Conservation (phyloP, 2,329 filamentous ascomycete species). For the Alternaria longipes region DNA sequence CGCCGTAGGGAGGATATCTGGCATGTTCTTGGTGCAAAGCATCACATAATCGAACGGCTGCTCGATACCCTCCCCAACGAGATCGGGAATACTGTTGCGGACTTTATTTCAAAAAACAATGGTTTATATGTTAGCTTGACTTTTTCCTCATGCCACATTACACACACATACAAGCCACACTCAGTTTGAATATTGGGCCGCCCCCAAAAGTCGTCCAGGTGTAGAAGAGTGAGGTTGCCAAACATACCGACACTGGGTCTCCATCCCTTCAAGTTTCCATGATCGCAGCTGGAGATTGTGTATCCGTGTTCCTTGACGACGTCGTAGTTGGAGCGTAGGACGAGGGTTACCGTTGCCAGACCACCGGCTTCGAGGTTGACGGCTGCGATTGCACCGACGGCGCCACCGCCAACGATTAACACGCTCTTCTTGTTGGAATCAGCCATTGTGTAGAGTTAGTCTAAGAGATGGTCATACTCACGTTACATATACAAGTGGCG, state of each 20-base stretch:
- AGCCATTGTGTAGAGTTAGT: conserved; percentile 31
- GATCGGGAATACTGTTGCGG: conserved; percentile 59
- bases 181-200: too few relatives aligned
- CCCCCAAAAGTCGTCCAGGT: too few relatives aligned
- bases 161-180: too few relatives aligned
- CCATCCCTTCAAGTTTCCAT: conserved; percentile 62
- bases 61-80: conserved; percentile 42
- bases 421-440: conserved; percentile 48
- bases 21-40: conserved; percentile 66
- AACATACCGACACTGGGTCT: conserved; percentile 56
- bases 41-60: conserved; percentile 65
- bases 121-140: not conserved
- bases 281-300: conserved; percentile 64
- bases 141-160: too few relatives aligned
- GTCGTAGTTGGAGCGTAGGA: conserved; percentile 66
- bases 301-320: conserved; percentile 61
- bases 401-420: conserved; percentile 64
- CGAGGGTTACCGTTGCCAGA: conserved; percentile 62
- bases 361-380: conserved; percentile 63
- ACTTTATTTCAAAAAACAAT: conserved; percentile 46
- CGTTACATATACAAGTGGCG: conserved; percentile 9
- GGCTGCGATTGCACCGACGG: conserved; percentile 66
- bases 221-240: not conserved
- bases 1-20: conserved; percentile 62
- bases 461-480: not conserved